phyloP scores from a whole-genome alignment of 345 rosid species.

The Lenwebbia sp. region DNA sequence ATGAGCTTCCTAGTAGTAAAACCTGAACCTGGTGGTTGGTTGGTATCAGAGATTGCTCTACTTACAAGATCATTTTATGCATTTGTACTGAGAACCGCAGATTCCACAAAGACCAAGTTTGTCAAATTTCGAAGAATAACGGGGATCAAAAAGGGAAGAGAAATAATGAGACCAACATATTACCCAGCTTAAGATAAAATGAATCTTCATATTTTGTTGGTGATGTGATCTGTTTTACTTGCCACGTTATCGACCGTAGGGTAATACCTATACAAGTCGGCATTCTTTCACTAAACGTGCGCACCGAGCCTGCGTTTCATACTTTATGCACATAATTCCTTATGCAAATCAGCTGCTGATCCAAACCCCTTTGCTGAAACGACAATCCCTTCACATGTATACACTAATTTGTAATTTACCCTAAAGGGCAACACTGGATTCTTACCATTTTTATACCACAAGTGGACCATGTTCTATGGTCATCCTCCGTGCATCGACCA shows the following conservation, averaged over 20 bases:
- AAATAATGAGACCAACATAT: not conserved
- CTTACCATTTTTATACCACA: not conserved
- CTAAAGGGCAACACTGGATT: not conserved
- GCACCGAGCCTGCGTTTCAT: not conserved
- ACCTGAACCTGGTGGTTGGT: not conserved
- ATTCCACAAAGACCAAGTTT: not conserved
- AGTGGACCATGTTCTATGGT: not conserved
- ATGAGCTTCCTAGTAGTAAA: not conserved
- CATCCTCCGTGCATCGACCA: not conserved
- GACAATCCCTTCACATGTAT: not conserved
- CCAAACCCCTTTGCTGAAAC: not conserved
- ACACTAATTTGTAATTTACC: not conserved
- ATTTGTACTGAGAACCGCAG: not conserved
- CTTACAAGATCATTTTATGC: not conserved
- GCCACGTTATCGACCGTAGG: not conserved
- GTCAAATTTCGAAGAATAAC: not conserved
- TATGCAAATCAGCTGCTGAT: not conserved
- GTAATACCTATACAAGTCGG: not conserved
- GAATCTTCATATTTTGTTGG: not conserved
- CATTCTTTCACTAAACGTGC: not conserved
- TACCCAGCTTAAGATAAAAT: not conserved
- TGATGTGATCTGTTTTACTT: not conserved
- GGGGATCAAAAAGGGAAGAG: not conserved
- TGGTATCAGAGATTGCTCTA: not conserved
- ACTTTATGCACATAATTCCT: not conserved